Evolutionary conservation across 2,329 filamentous ascomycete genomes (phyloP), one percentile per base, ranked within the genome.

Genomic region (Pezicula rhizophila): DNA sequence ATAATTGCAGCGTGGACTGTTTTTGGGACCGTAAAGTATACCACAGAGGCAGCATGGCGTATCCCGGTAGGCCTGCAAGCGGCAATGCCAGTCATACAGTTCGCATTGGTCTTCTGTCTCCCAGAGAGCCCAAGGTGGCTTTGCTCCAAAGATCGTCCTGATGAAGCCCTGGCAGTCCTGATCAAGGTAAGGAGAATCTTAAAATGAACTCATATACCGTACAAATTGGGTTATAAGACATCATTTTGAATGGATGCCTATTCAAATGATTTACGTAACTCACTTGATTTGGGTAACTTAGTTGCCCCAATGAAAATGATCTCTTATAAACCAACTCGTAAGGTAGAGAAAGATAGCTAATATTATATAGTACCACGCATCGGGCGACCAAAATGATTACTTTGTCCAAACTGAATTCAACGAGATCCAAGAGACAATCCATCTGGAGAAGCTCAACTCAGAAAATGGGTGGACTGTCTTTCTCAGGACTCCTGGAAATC

Each of bases 401-500:
- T 62, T 69, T 20, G 65, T 68, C 39, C 52, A 59, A 26, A 57
- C 59, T 49, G 66, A 69, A 52, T 67, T 64, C 54, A 56, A 58
- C 31, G 69, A 72, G 56, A 72, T 72, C 48, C 61, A 64, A 50
- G 63, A 69, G 47, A 68, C 67, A 8, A 65, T 71, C 43, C 54
- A 58, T 4, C 60, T 70, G 18, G 68, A 71, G 58, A 60, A 69
- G 45, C 68, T 73, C 46, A 66, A 68, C 50, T 63, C 70, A 54
- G 63, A 66, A 58, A 66, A 67, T 45, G 61, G 64, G 37, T 74
- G 72, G 65, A 51, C 60, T 12, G 67, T 72, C 50, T 64, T 76
- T 34, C 61, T 70, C 60, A 70, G 68, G 46, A 74, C 71, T 8
- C 68, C 68, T 39, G 76, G 73, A 28, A 79, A 78, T 61, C 69